Evolutionary conservation across 2,329 filamentous ascomycete species (phyloP).

Genomic region (Aspergillus viridinutans): DNA sequence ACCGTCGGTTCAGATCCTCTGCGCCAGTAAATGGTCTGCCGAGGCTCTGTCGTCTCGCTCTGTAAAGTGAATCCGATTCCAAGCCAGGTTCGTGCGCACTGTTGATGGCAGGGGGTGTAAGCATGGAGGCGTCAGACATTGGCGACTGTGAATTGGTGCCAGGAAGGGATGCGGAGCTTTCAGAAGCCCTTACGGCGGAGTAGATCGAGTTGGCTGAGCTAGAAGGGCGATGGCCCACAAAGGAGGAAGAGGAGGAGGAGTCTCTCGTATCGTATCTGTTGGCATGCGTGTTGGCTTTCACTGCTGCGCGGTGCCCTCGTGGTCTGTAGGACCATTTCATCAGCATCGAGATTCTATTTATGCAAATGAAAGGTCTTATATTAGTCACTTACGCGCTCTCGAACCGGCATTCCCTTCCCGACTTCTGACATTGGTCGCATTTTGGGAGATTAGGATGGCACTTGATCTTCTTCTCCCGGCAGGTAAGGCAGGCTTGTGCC

Average conservation of each 20-base stretch:
- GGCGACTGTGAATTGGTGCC: constrained; percentile 29
- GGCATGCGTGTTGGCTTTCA: constrained; percentile 20
- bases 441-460: constrained; percentile 85
- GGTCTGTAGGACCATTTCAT: constrained; percentile 22
- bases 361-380: not conserved
- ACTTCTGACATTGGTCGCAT: constrained; percentile 89
- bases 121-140: constrained; percentile 24
- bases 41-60: constrained; percentile 17
- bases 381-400: constrained; percentile 69
- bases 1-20: constrained; percentile 13
- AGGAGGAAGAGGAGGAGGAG: constrained; percentile 11
- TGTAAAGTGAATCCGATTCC: constrained; percentile 24
- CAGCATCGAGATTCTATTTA: constrained; percentile 1
- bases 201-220: constrained; percentile 25
- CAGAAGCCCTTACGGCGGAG: constrained; percentile 26
- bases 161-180: constrained; percentile 28
- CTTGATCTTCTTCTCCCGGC: constrained; percentile 96
- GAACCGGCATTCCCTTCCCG: constrained; percentile 78
- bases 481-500: constrained; percentile 88
- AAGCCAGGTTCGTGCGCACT: constrained; percentile 19
- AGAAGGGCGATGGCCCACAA: constrained; percentile 13
- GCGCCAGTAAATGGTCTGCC: constrained; percentile 11
- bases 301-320: constrained; percentile 30
- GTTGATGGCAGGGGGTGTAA: constrained; percentile 25
- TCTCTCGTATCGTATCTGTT: constrained; percentile 22